A percentile compares a stretch with the other conserved stretches of the same genome.
phyloP scores from a whole-genome alignment of 371 early-diverging fungal genomes.

The Circinella umbellata region DNA sequence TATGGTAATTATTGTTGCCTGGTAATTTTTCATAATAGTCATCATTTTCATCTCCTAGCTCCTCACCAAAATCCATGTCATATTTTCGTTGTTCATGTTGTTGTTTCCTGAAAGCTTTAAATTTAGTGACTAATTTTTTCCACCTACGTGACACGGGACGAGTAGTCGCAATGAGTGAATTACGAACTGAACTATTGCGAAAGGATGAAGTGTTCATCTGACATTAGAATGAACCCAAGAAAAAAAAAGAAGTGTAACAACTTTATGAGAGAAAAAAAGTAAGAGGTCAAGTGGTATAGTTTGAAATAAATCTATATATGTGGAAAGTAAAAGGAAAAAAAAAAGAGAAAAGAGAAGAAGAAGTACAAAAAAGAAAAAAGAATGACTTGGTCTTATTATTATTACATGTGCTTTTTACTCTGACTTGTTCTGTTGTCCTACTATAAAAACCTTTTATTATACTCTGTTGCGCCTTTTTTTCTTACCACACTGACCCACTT shows the following conservation, averaged over 20 bases:
- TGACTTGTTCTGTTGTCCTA: conserved; percentile 7
- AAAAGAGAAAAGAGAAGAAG: conserved; percentile 1
- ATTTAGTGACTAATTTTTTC: conserved; percentile 13
- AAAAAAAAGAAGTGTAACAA: conserved; percentile 14
- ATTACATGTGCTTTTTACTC: neutral
- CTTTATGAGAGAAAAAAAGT: neutral
- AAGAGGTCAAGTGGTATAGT: neutral
- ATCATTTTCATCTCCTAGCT: neutral
- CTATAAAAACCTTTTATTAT: neutral
- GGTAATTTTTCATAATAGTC: neutral
- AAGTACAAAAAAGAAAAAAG: conserved; percentile 12
- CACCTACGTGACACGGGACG: conserved; percentile 17
- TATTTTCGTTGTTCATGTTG: neutral
- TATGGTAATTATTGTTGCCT: neutral
- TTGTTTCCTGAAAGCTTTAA: neutral
- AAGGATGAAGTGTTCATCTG: conserved; percentile 18
- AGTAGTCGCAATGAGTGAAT: conserved; percentile 11
- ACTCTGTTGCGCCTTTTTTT: neutral
- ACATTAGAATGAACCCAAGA: conserved; percentile 20
- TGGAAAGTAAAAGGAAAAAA: neutral
- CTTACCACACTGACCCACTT: conserved; percentile 14
- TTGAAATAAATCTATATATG: no score
- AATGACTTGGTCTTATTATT: neutral
- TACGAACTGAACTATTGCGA: conserved; percentile 13
- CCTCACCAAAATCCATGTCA: neutral